These are phyloP conservation scores for Leptographium wingfieldii DNA, from an alignment of 2,329 filamentous ascomycete genomes.

Conservation along the genomic window DNA sequence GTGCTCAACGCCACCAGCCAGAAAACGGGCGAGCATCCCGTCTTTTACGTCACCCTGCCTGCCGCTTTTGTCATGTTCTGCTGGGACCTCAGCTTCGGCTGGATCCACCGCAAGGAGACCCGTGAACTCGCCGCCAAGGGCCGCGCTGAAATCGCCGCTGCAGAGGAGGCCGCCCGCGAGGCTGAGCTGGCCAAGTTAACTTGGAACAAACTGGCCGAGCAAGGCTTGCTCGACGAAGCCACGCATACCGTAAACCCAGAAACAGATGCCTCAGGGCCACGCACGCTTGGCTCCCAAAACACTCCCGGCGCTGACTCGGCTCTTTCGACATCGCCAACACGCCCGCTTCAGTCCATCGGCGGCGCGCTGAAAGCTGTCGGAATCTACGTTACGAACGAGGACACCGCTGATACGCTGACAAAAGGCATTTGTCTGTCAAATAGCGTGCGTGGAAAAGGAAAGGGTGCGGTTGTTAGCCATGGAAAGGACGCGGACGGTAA, in stretches of 20 bases:
- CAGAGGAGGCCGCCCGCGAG: constrained; percentile 11
- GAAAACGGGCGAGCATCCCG: constrained; percentile 36
- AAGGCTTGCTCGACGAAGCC: too few relatives aligned
- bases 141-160: constrained; percentile 32
- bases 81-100: constrained; percentile 54
- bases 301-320: too few relatives aligned
- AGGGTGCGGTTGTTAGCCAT: not conserved
- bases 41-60: constrained; percentile 58
- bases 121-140: constrained; percentile 47
- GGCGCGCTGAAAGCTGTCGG: not conserved
- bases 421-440: not conserved
- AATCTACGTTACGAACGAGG: not conserved
- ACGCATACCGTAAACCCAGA: too few relatives aligned
- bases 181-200: not conserved
- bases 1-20: constrained; percentile 50
- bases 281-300: too few relatives aligned
- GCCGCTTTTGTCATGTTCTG: constrained; percentile 56
- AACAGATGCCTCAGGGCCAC: not conserved
- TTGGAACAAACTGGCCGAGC: too few relatives aligned
- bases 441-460: not conserved
- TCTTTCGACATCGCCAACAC: too few relatives aligned
- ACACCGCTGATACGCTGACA: not conserved
- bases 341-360: too few relatives aligned
- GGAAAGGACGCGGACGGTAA: too few relatives aligned
- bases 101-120: constrained; percentile 49